Evolutionary conservation across 2,329 filamentous ascomycete species (phyloP), one percentile per base, ranked within the genome.

Genomic region (Alternaria arborescens): DNA sequence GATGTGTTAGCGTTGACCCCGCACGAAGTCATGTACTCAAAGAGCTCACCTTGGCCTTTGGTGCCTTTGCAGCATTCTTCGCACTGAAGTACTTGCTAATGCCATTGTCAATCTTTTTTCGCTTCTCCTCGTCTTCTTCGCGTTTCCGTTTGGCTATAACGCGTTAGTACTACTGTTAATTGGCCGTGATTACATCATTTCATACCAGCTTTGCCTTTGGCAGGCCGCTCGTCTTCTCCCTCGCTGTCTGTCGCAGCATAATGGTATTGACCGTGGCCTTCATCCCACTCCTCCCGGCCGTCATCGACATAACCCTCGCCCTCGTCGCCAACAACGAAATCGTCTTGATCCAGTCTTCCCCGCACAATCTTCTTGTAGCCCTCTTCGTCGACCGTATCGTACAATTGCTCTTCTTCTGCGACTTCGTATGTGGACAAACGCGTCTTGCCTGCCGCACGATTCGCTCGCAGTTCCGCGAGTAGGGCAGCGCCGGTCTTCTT

Each of bases 281-380:
- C 74, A 47, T 79, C 77, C 78, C 78, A 80, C 47, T 80, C 78
- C 62, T 98, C 95, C 80, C 95, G 90, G 62, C 95, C 95, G 75
- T 98, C 95, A 77, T 98, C 94, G 67, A 93, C 94, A 74, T 99
- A 99, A 38, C 95, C 94, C 77, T 94, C 93, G 74, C 94, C 94
- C 82, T 97, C 97, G 82, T 99, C 95, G 82, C 98, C 95, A 61
- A 99, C 94, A 53, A 99, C 94, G 74, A 99, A 99, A 81, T 99
- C 95, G 72, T 99, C 95, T 73, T 97, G 86, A 75, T 98, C 92
- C 52, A 99, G 84, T 47, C 95, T 90, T 57, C 90, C 88, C 42
- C 95, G 88, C 14, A 99, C 93, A 68, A 98, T 90, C 78, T 96
- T 96, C 83, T 97, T 97, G 84, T 99, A 99, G 52, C 92, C 91